A percentile compares a stretch with the other conserved stretches of the same genome.
These are phyloP conservation scores for Zymoseptoria pseudotritici DNA, from an alignment of 2,329 filamentous ascomycete species.

Conservation along the genomic window DNA sequence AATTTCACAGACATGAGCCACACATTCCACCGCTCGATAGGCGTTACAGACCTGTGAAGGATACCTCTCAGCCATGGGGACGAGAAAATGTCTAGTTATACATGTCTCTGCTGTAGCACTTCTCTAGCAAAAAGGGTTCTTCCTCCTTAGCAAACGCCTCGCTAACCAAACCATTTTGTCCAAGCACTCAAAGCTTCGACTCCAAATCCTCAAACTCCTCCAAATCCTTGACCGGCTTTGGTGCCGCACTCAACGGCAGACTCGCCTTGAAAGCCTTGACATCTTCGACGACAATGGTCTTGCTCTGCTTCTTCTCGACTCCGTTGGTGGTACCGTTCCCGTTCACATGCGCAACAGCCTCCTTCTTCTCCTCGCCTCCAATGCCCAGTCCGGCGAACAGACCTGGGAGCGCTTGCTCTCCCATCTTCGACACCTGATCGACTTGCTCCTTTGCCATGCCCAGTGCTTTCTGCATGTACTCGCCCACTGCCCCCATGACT, in stretches of 20 bases:
- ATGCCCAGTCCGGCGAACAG: conserved; percentile 33
- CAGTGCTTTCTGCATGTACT: conserved; percentile 31
- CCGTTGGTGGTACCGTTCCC: conserved; percentile 31
- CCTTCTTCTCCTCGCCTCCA: conserved; percentile 24
- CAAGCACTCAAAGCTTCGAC: conserved; percentile 54
- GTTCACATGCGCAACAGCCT: conserved; percentile 5
- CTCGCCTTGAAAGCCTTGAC: conserved; percentile 73
- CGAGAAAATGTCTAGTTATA: background rate
- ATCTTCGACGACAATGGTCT: conserved; percentile 62
- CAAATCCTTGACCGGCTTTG: conserved; percentile 65
- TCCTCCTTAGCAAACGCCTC: background rate
- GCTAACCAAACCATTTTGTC: background rate
- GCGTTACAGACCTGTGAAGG: too few relatives aligned
- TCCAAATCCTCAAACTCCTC: conserved; percentile 80
- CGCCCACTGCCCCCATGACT: conserved; percentile 38
- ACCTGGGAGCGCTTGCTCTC: background rate
- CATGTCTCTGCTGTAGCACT: background rate
- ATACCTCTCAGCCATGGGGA: too few relatives aligned
- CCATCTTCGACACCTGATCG: conserved; percentile 31
- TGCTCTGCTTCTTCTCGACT: conserved; percentile 41
- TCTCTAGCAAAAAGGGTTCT: background rate
- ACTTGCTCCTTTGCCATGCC: conserved; percentile 45
- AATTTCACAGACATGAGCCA: too few relatives aligned
- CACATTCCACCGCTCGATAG: too few relatives aligned
- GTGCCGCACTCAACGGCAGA: conserved; percentile 64